phyloP scores from a whole-genome alignment of 306 rosid species.

The Elaeagnus macrophylla region DNA sequence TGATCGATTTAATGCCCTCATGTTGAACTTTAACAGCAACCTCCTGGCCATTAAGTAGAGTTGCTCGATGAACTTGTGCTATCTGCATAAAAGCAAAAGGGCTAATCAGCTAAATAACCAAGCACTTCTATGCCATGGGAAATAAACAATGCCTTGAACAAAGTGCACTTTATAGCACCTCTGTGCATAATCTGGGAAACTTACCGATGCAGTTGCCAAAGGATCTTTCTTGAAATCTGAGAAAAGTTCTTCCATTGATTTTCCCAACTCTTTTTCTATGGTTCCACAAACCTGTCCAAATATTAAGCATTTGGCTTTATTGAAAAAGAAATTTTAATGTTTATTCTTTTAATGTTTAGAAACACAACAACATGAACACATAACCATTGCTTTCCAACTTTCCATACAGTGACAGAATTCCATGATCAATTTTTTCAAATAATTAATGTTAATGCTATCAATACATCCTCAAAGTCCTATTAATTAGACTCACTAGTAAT shows the following conservation, averaged over 20 bases:
- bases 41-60: slow-evolving; percentile 75
- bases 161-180: slow-evolving; percentile 19
- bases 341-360: background rate
- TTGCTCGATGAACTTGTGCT: slow-evolving; percentile 97
- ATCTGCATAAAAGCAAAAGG: slow-evolving; percentile 47
- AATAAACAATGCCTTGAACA: slow-evolving; percentile 3
- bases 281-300: slow-evolving; percentile 61
- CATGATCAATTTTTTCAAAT: too few species aligned
- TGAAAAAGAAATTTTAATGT: slow-evolving; percentile 12
- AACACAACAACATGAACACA: too few species aligned
- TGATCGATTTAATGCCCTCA: slow-evolving; percentile 65
- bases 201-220: slow-evolving; percentile 96
- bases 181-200: slow-evolving; percentile 26
- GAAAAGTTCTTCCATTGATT: slow-evolving; percentile 74
- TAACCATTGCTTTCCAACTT: too few species aligned
- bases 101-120: slow-evolving; percentile 1
- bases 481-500: background rate
- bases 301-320: slow-evolving; percentile 10
- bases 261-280: slow-evolving; percentile 73
- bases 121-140: background rate
- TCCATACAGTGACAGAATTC: too few species aligned
- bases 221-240: slow-evolving; percentile 56
- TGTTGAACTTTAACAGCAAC: slow-evolving; percentile 97
- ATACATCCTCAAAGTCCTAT: background rate
- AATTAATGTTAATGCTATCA: too few species aligned